Evolutionary conservation across 2,329 filamentous ascomycete genomes (phyloP).

Genomic region (Stemphylium beticola): DNA sequence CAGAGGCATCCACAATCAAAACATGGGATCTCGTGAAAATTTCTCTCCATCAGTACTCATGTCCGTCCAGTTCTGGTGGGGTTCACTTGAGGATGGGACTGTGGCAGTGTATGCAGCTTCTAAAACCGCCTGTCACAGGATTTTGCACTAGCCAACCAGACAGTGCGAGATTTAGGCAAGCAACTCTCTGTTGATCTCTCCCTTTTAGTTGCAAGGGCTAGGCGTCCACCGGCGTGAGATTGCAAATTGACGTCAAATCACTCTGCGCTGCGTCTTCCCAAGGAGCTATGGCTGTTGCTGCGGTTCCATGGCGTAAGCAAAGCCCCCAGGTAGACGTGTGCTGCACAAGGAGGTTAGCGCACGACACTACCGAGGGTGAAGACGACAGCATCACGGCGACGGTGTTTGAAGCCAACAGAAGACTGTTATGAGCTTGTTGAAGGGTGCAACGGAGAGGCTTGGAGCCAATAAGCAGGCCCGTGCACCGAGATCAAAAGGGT

Average conservation of each 20-base stretch:
- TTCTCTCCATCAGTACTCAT: no score
- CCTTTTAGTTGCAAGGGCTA: not conserved
- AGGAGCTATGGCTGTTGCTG: not conserved
- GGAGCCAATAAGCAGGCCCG: not conserved
- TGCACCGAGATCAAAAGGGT: conserved; percentile 7
- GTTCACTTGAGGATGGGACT: no score
- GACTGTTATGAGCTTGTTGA: no score
- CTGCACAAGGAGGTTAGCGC: not conserved
- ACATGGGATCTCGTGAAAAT: no score
- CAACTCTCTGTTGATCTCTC: not conserved
- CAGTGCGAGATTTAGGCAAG: conserved; percentile 2
- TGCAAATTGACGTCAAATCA: conserved; percentile 10
- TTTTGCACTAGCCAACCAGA: not conserved
- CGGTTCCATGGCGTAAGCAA: not conserved
- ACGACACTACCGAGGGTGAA: not conserved
- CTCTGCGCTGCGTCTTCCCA: not conserved
- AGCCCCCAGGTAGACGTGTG: not conserved
- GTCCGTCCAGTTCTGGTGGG: no score
- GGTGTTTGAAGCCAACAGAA: no score
- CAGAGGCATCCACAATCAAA: no score
- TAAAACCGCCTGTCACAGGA: conserved; percentile 5
- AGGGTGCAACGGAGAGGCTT: no score
- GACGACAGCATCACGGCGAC: not conserved
- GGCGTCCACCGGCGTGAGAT: not conserved
- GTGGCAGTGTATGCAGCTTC: not conserved